Percentiles rank a stretch among this genome's conserved stretches.
These are phyloP conservation scores for Rubroboletus pulcherrimus DNA, from an alignment of 768 basidiomycete genomes.

Conservation along the genomic window DNA sequence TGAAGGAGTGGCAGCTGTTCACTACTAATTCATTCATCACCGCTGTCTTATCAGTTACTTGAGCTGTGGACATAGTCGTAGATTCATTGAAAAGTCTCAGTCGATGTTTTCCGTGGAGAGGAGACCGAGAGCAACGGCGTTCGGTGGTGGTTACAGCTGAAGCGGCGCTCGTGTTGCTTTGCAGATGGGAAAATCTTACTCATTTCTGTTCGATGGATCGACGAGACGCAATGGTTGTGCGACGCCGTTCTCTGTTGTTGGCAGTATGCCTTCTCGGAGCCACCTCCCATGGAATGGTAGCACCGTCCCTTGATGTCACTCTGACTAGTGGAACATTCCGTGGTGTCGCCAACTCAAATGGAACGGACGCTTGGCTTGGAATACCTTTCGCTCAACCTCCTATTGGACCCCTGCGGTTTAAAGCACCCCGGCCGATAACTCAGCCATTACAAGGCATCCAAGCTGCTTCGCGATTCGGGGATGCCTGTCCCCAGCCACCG, in stretches of 20 bases:
- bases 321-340: conserved; percentile 45
- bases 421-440: conserved; percentile 45
- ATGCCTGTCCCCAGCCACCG: conserved; percentile 52
- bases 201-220: neutral
- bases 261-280: neutral
- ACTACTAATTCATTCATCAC: no score
- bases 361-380: conserved; percentile 56
- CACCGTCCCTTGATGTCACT: conserved; percentile 30
- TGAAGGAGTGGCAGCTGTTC: no score
- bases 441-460: conserved; percentile 29
- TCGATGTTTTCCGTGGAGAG: no score
- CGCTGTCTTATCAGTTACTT: no score
- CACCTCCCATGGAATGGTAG: neutral
- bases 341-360: conserved; percentile 40
- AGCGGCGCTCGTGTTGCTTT: no score
- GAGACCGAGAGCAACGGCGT: no score
- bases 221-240: neutral
- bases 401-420: conserved; percentile 52
- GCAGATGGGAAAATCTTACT: neutral
- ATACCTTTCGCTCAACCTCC: conserved; percentile 60
- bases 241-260: neutral
- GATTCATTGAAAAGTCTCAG: no score
- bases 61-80: no score
- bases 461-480: conserved; percentile 47
- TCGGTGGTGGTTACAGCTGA: neutral